These are phyloP conservation scores for Fusarium sp. DNA, from an alignment of 2,329 filamentous ascomycete species.

Conservation along the genomic window DNA sequence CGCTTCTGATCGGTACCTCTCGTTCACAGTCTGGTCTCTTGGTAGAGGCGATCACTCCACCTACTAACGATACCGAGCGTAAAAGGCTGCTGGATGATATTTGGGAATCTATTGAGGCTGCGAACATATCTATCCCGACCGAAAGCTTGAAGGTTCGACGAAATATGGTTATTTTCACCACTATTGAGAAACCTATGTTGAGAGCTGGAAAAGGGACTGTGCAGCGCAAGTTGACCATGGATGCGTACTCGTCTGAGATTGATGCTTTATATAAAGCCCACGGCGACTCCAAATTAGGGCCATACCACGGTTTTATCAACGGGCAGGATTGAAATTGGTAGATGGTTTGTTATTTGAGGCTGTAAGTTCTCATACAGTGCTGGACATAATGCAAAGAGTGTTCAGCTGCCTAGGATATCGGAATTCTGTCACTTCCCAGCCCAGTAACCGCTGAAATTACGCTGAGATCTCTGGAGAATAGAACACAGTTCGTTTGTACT, in stretches of 20 bases:
- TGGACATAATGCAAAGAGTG: no score
- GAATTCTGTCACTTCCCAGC: no score
- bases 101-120: conserved; percentile 58
- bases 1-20: conserved; percentile 53
- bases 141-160: conserved; percentile 60
- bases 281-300: background rate
- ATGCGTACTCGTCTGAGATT: conserved; percentile 21
- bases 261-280: conserved; percentile 14
- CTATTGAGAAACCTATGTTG: conserved; percentile 58
- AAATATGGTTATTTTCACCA: conserved; percentile 56
- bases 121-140: conserved; percentile 57
- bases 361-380: no score
- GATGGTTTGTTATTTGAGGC: no score
- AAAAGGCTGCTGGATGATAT: conserved; percentile 55
- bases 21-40: conserved; percentile 47
- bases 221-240: conserved; percentile 47
- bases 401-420: no score
- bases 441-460: no score
- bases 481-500: no score
- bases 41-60: conserved; percentile 35
- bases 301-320: background rate
- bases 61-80: conserved; percentile 17
- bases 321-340: no score
- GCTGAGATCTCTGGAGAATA: no score
- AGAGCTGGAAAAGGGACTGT: conserved; percentile 62